These are phyloP conservation scores for Nakaseomyces glabratus DNA, from an alignment of 1,139 yeast species.

Conservation along the genomic window DNA sequence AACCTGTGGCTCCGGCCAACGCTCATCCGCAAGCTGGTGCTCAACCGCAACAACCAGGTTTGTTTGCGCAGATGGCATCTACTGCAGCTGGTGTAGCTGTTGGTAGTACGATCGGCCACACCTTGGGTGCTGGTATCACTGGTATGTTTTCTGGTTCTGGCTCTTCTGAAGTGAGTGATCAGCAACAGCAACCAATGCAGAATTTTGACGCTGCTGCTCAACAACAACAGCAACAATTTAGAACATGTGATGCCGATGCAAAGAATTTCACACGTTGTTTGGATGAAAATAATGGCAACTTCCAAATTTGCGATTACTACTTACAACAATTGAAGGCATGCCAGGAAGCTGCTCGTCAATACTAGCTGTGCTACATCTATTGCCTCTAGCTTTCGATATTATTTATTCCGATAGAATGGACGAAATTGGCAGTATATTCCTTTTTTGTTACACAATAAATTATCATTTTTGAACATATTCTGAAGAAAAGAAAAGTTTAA, in stretches of 20 bases:
- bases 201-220: conserved; percentile 32
- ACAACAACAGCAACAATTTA: conserved; percentile 32
- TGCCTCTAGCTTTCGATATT: no score
- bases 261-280: conserved; percentile 92
- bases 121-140: conserved; percentile 89
- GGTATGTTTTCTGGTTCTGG: conserved; percentile 82
- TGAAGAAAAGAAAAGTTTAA: no score
- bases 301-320: conserved; percentile 94
- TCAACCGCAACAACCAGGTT: conserved; percentile 67
- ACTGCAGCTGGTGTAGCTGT: conserved; percentile 99
- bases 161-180: conserved; percentile 42
- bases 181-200: conserved; percentile 36
- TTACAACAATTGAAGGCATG: conserved; percentile 95
- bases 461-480: no score
- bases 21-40: conserved; percentile 28
- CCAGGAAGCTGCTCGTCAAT: conserved; percentile 84
- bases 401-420: no score
- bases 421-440: no score
- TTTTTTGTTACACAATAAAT: no score
- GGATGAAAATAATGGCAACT: conserved; percentile 86
- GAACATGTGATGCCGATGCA: conserved; percentile 84
- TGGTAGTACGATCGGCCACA: conserved; percentile 95
- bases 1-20: conserved; percentile 34
- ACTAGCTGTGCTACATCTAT: conserved; percentile 35
- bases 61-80: conserved; percentile 94